Percentiles rank a stretch among this genome's conserved stretches.
Conservation (phyloP, 139 green algal species). For the Nannochloris sp. region DNA sequence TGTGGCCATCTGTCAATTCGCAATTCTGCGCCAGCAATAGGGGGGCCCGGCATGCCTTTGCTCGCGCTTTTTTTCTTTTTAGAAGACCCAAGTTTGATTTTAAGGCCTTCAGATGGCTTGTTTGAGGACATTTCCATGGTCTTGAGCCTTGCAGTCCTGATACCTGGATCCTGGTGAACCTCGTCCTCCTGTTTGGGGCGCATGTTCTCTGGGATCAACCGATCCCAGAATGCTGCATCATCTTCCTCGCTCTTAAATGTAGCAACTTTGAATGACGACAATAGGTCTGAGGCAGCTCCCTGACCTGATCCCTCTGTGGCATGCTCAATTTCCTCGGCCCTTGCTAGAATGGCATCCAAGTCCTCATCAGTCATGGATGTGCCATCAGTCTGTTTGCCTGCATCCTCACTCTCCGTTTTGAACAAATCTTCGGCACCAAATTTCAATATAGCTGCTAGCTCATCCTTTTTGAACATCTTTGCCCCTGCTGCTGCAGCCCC, state of each 20-base stretch:
- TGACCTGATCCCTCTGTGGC: slow-evolving; percentile 10
- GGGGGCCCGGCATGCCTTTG: slow-evolving; percentile 32
- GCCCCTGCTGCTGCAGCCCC: slow-evolving; percentile 34
- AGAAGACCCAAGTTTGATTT: neutral
- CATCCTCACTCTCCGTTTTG: slow-evolving; percentile 45
- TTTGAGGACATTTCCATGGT: slow-evolving; percentile 11
- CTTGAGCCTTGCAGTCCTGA: slow-evolving; percentile 28
- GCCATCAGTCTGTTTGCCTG: slow-evolving; percentile 28
- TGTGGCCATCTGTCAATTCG: slow-evolving; percentile 57
- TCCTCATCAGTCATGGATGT: slow-evolving; percentile 61
- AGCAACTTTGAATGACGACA: slow-evolving; percentile 78
- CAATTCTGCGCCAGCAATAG: slow-evolving; percentile 53
- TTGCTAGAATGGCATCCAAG: slow-evolving; percentile 84
- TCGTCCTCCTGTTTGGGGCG: slow-evolving; percentile 13
- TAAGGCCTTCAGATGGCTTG: neutral
- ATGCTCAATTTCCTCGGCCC: slow-evolving; percentile 65
- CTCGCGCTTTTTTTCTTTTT: slow-evolving; percentile 2
- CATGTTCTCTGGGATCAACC: slow-evolving; percentile 69
- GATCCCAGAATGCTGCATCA: slow-evolving; percentile 84
- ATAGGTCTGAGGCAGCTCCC: slow-evolving; percentile 51
- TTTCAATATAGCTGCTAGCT: slow-evolving; percentile 86
- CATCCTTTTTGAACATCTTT: slow-evolving; percentile 87
- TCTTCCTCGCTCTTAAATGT: slow-evolving; percentile 81
- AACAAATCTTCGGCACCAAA: slow-evolving; percentile 95
- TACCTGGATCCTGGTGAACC: slow-evolving; percentile 25